Evolutionary conservation across 148 eudicot species (phyloP), one percentile per base, ranked within the genome.

Genomic region (Fagopyrum esculentum): DNA sequence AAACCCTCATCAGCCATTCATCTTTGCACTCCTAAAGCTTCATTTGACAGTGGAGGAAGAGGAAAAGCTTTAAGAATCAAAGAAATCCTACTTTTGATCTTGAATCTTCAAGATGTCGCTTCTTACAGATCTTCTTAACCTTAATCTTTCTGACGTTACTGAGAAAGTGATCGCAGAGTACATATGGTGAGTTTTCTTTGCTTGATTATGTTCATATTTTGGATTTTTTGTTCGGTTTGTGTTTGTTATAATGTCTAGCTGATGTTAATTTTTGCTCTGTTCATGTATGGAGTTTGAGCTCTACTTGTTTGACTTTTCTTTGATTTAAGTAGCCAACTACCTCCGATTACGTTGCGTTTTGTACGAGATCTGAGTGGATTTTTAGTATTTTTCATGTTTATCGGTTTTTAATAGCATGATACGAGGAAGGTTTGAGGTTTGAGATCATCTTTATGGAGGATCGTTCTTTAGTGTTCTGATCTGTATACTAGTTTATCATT

Each of bases 131-230:
- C 83, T 86, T 54, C 29, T 82, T 45, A 87, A 86, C 77, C 82
- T 89, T 56, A 63, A 87, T 55, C 83, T 89, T 61, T 81, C 90
- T 10, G 87, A 78, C 7, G 30, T 69, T 61, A 78, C 91, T 22
- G 81, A 84, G 46, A 84, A 89, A 68, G 73, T 80, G 72, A 89
- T 87, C 60, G 88, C 89, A 22, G 93, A 89, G 29, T 89, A 89
- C 78, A 82, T 89, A 81, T 89, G 93, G 93, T 89, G 77, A 72
- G 48, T 70, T 13, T 15, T 35, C 3, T 35, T 35, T 35, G 40
- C 40, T 35, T 35, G 40, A 35, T 35, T 35, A 0, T 35, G 40
- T 35, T 2, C 40, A 35, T 30, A 10, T 68, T 68, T 68, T 12
- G 44, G 45, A 22, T 35, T 40, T n/a, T 68, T 4, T 71, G 55